Base-by-base conservation (phyloP, 176 grass and related monocot species). In the Aechmea fasciata region DNA sequence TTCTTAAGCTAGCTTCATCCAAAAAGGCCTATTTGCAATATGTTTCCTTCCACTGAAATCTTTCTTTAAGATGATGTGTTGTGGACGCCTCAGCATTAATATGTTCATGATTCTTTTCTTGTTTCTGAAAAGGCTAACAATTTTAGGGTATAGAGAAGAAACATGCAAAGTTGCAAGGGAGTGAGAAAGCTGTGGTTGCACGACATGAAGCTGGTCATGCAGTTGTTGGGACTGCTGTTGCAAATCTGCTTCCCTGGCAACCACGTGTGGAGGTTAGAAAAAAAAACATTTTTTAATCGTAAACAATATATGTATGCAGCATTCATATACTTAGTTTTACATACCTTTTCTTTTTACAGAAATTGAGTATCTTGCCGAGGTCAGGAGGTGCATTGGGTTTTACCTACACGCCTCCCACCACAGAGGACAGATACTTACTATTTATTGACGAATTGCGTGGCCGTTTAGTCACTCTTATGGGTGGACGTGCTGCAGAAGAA, bases 91-190 rank as follows among this genome's bases (percentile, higher is more conserved):
- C 33, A 7, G 7, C 33, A 41, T 41, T 41, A 41, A 15, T 69
- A 57, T 66, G 69, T 48, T 69, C 64, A 19, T 69, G 23, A 52
- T 55, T 54, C 33, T 77, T 67, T 51, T 26, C 15, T 62, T 50
- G 65, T 51, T 47, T 64, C 29, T 23, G 15, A 62, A 76, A 29
- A 6, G 48, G 23, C 6, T 51, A 54, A 65, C 48, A 59, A 13
- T 68, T 72, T 83, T 79, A 94, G 95, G 95, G 95, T 41, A 99
- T 99, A 90, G 95, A 99, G 84, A 99, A 99, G 77, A 94, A 99
- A 47, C 95, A 94, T 88, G 87, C 87, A 75, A 94, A 90, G 50
- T 75, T 99, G 59, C 88, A 88, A 77, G 95, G 95, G 73, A 81
- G 67, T 81, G 95, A 99, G 77, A 99, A 94, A 57, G 95, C 75